These are phyloP conservation scores for Teunomyces gatunensis DNA, from an alignment of 805 yeast genomes.

Conservation along the genomic window DNA sequence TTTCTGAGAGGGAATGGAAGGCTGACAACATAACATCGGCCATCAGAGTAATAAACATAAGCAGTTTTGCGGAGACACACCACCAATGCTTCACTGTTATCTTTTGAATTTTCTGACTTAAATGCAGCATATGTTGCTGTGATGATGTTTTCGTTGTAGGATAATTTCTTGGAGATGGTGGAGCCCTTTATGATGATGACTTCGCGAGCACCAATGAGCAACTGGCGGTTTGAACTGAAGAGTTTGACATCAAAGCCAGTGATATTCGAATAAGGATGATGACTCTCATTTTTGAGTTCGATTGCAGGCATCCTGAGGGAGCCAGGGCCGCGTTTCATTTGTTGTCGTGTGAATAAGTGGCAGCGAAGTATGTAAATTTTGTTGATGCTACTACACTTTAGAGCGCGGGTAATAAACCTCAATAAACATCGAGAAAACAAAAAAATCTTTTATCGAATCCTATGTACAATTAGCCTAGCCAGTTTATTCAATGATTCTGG, in stretches of 20 bases:
- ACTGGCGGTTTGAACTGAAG: slow-evolving; percentile 28
- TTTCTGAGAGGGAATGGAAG: slow-evolving; percentile 65
- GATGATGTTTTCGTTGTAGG: slow-evolving; percentile 50
- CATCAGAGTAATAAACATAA: slow-evolving; percentile 58
- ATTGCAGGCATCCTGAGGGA: slow-evolving; percentile 29
- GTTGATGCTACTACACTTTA: too few species aligned
- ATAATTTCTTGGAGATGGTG: slow-evolving; percentile 45
- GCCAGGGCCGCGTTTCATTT: slow-evolving; percentile 4
- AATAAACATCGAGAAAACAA: not conserved
- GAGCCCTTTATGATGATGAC: slow-evolving; percentile 53
- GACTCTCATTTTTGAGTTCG: slow-evolving; percentile 26
- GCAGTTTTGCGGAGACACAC: slow-evolving; percentile 62
- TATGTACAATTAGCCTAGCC: slow-evolving; percentile 7
- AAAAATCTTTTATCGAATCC: slow-evolving; percentile 4
- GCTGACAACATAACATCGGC: slow-evolving; percentile 56
- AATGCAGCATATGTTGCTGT: slow-evolving; percentile 64
- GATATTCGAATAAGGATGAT: slow-evolving; percentile 17
- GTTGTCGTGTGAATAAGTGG: too few species aligned
- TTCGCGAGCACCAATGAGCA: slow-evolving; percentile 34
- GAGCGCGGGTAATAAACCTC: not conserved
- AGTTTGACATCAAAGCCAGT: slow-evolving; percentile 16
- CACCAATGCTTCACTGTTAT: slow-evolving; percentile 44
- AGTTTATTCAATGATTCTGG: slow-evolving; percentile 74
- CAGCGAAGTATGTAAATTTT: too few species aligned
- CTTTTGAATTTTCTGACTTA: slow-evolving; percentile 14